These are phyloP conservation scores for Coniochaeta sp. DNA, from an alignment of 2,329 filamentous ascomycete species.

Conservation along the genomic window DNA sequence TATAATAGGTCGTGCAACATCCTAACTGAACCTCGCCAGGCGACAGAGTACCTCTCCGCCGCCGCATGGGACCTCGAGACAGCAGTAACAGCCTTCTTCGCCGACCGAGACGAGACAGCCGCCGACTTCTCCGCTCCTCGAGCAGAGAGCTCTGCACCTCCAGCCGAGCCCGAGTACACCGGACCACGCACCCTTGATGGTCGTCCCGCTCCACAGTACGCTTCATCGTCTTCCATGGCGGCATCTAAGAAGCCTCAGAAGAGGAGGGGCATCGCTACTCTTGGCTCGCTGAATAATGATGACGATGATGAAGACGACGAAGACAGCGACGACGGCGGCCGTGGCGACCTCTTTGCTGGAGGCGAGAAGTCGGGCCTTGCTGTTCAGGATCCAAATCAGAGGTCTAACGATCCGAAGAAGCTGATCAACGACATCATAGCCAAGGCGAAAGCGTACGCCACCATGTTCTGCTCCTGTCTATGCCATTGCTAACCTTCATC, in stretches of 20 bases:
- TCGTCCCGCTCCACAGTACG: constrained; percentile 43
- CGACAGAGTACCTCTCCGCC: constrained; percentile 56
- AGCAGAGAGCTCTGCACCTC: constrained; percentile 12
- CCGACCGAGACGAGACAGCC: constrained; percentile 44
- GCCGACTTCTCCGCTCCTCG: constrained; percentile 34
- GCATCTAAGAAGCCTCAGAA: constrained; percentile 36
- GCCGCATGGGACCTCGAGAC: constrained; percentile 59
- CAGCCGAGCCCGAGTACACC: constrained; percentile 39
- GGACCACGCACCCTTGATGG: constrained; percentile 58
- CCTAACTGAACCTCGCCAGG: constrained; percentile 26
- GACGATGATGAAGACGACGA: constrained; percentile 55
- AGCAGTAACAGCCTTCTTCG: constrained; percentile 56
- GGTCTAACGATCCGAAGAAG: constrained; percentile 40
- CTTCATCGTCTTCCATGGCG: constrained; percentile 23
- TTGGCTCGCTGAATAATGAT: constrained; percentile 49
- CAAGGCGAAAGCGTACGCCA: constrained; percentile 49
- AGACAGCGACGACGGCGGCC: constrained; percentile 47
- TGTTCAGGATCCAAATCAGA: constrained; percentile 52
- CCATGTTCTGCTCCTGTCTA: constrained; percentile 7
- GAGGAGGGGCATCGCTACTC: constrained; percentile 49
- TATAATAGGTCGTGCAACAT: background rate
- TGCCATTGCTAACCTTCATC: background rate
- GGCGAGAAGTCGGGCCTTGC: constrained; percentile 75
- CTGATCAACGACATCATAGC: constrained; percentile 57
- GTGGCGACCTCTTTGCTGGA: constrained; percentile 69